A percentile compares a stretch with the other conserved stretches of the same genome.
phyloP scores from a whole-genome alignment of 2,329 filamentous ascomycete species.

The Trichophyton rubrum region DNA sequence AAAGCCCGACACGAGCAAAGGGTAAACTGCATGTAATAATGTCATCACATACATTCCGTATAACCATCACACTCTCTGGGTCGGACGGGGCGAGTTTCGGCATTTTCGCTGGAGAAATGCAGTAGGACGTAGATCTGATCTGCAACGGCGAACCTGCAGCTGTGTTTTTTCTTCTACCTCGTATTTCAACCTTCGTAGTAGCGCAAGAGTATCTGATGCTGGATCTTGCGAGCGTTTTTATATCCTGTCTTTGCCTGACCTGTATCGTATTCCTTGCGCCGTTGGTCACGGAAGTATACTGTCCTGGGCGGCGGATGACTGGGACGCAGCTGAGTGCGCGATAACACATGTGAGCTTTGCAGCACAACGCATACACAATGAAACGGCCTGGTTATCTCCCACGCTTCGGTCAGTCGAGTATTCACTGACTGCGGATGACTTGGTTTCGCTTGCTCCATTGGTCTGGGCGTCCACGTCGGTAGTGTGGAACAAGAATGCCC shows the following conservation, averaged over 20 bases:
- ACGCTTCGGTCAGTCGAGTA: not conserved
- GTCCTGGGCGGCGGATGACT: not conserved
- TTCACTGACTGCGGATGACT: not conserved
- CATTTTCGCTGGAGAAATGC: not conserved
- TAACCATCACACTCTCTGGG: conserved; percentile 76
- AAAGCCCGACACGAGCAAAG: conserved; percentile 64
- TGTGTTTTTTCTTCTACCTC: not conserved
- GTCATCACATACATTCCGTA: conserved; percentile 61
- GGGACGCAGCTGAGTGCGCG: not conserved
- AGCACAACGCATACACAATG: not conserved
- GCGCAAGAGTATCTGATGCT: not conserved
- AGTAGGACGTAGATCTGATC: not conserved
- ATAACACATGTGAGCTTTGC: not conserved
- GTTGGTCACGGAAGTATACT: not conserved
- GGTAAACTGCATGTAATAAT: conserved; percentile 52
- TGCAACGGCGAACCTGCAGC: not conserved
- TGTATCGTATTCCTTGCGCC: not conserved
- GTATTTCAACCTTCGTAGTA: not conserved
- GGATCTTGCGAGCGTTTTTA: not conserved
- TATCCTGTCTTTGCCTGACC: not conserved
- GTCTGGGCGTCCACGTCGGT: not conserved
- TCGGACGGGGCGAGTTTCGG: conserved; percentile 49
- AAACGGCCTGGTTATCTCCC: not conserved
- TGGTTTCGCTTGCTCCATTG: not conserved
- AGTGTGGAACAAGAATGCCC: not conserved